These are phyloP conservation scores for Candida sp. DNA, from an alignment of 1,139 yeast species.

Conservation along the genomic window DNA sequence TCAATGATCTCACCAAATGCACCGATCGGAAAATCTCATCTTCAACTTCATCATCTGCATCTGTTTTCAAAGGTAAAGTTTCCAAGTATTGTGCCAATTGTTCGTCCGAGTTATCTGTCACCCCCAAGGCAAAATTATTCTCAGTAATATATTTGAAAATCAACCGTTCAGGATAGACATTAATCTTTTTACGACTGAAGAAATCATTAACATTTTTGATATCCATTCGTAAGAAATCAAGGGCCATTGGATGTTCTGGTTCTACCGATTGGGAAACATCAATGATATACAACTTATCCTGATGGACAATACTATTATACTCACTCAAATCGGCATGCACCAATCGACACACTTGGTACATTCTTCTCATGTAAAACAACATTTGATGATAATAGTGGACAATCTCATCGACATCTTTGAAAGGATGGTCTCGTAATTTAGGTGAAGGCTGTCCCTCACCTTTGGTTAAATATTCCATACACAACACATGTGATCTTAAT, in stretches of 20 bases:
- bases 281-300: slow-evolving; percentile 75
- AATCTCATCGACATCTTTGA: slow-evolving; percentile 61
- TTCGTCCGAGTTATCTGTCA: slow-evolving; percentile 39
- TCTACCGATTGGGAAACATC: slow-evolving; percentile 98
- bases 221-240: slow-evolving; percentile 95
- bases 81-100: slow-evolving; percentile 36
- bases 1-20: slow-evolving; percentile 76
- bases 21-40: slow-evolving; percentile 88
- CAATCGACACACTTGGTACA: slow-evolving; percentile 84
- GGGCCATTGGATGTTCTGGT: slow-evolving; percentile 96
- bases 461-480: slow-evolving; percentile 85
- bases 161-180: slow-evolving; percentile 76
- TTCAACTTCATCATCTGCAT: slow-evolving; percentile 50
- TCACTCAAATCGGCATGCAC: slow-evolving; percentile 98
- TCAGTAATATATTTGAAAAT: slow-evolving; percentile 71
- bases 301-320: slow-evolving; percentile 85
- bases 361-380: slow-evolving; percentile 78
- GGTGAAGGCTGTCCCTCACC: slow-evolving; percentile 90
- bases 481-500: slow-evolving; percentile 83
- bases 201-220: slow-evolving; percentile 92
- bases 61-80: slow-evolving; percentile 50
- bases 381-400: slow-evolving; percentile 71
- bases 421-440: slow-evolving; percentile 76
- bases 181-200: slow-evolving; percentile 67
- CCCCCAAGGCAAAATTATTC: slow-evolving; percentile 32